These are phyloP conservation scores for Pichia sp. DNA, from an alignment of 1,139 yeast genomes.

Conservation along the genomic window DNA sequence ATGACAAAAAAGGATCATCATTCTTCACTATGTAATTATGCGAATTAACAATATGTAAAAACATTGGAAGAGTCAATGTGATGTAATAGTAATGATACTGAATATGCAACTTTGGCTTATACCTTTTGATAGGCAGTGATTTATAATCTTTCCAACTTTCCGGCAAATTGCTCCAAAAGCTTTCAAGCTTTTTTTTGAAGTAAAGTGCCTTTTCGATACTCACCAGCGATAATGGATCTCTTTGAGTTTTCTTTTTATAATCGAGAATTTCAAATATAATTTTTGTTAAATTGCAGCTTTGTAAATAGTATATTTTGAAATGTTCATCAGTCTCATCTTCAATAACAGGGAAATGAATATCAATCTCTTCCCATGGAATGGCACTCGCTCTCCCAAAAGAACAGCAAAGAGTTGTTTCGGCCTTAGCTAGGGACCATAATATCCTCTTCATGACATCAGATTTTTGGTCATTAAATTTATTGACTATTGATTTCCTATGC, in stretches of 20 bases:
- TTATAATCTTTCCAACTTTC: slow-evolving; percentile 31
- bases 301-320: slow-evolving; percentile 33
- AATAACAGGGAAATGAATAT: slow-evolving; percentile 33
- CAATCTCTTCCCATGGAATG: slow-evolving; percentile 38
- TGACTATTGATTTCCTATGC: slow-evolving; percentile 36
- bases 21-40: slow-evolving; percentile 29
- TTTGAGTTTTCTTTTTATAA: slow-evolving; percentile 33
- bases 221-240: slow-evolving; percentile 35
- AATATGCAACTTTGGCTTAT: slow-evolving; percentile 37
- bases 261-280: slow-evolving; percentile 36
- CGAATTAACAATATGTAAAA: slow-evolving; percentile 35
- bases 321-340: slow-evolving; percentile 30
- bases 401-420: slow-evolving; percentile 36
- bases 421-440: slow-evolving; percentile 39
- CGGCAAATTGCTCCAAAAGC: slow-evolving; percentile 33
- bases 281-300: slow-evolving; percentile 34
- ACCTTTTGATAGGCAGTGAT: slow-evolving; percentile 33
- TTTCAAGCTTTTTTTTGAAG: slow-evolving; percentile 33
- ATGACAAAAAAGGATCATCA: slow-evolving; percentile 37
- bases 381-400: slow-evolving; percentile 41
- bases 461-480: slow-evolving; percentile 30
- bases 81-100: slow-evolving; percentile 38
- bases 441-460: slow-evolving; percentile 36
- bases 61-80: slow-evolving; percentile 38
- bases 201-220: slow-evolving; percentile 37